phyloP scores from a whole-genome alignment of 257 asterid genomes.

The Nicotiana obtusifolia region DNA sequence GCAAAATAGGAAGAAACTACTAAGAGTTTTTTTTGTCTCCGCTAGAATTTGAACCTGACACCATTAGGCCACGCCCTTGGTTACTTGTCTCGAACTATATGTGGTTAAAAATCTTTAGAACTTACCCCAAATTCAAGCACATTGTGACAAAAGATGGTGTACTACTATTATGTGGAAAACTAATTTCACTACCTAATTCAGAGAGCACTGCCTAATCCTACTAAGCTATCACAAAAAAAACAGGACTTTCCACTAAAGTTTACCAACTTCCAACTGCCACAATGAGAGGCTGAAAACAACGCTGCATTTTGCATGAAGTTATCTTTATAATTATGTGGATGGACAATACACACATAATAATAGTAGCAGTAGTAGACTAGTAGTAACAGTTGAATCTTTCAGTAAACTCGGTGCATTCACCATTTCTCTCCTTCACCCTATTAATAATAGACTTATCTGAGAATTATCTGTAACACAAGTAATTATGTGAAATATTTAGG shows the following conservation, averaged over 20 bases:
- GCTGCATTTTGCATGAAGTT: background rate
- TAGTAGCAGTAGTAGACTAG: no score
- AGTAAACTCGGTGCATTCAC: background rate
- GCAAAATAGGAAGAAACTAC: no score
- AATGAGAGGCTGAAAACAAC: background rate
- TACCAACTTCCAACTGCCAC: background rate
- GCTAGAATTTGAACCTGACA: no score
- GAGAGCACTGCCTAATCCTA: background rate
- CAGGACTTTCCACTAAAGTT: background rate
- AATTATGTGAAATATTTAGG: background rate
- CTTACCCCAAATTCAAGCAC: background rate
- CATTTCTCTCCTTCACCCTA: background rate
- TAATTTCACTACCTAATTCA: background rate
- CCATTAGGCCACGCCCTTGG: no score
- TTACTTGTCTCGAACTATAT: background rate
- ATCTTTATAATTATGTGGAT: background rate
- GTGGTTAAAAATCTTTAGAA: background rate
- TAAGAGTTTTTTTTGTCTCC: no score
- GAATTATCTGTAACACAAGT: no score
- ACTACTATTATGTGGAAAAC: background rate
- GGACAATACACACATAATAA: background rate
- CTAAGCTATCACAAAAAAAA: background rate
- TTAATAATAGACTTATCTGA: background rate
- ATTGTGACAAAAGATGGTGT: background rate
- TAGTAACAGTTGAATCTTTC: background rate